Evolutionary conservation across 768 basidiomycete species (phyloP), one percentile per base, ranked within the genome.

Genomic region (Lactarius pseudohatsudake): DNA sequence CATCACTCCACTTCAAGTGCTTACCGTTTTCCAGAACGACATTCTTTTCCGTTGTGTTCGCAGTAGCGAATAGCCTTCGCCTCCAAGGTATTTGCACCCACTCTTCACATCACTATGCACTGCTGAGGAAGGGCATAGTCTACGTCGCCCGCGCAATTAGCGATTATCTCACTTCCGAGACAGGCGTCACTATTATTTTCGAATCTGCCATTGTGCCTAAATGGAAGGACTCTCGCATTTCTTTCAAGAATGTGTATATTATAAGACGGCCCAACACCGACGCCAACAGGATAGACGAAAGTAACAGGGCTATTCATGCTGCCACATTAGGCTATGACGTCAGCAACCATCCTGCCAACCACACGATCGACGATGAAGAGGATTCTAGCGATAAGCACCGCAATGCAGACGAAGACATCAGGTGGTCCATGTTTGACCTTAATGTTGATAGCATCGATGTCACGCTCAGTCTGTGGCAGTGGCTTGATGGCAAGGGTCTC

Each of bases 191-290:
- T 16, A 88, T 99, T 71, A 91, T 96, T 61, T 98, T 98, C 75
- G 97, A 99, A 77, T 94, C 92, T 5, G 97, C 97, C 36, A 96
- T 98, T 72, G 96, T 98, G 11, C 96, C 97, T 3, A 95, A 94
- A 75, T 97, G 96, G 94, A 92, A 94, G 69, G 93, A 96, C 72
- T 96, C 94, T 11, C 89, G 90, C 16, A 89, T 99, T 62, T 95
- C 95, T 0, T 96, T 99, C 84, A 94, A 94, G 75, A 97, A 98
- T 71, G 96, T 98, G 54, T 98, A 92, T 72, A 82, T 99, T 56
- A 96, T 94, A 28, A 88, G 94, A 11, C 84, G 94, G 6, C 90
- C 92, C 2, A 60, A 20, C 56, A 63, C 20, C 40, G 68, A 22
- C 28, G 22, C 34, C 45, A 59, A 22, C 26, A 47, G 57, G 34